Conservation (phyloP, 2,329 filamentous ascomycete species). For the Verticillium nonalfalfae region DNA sequence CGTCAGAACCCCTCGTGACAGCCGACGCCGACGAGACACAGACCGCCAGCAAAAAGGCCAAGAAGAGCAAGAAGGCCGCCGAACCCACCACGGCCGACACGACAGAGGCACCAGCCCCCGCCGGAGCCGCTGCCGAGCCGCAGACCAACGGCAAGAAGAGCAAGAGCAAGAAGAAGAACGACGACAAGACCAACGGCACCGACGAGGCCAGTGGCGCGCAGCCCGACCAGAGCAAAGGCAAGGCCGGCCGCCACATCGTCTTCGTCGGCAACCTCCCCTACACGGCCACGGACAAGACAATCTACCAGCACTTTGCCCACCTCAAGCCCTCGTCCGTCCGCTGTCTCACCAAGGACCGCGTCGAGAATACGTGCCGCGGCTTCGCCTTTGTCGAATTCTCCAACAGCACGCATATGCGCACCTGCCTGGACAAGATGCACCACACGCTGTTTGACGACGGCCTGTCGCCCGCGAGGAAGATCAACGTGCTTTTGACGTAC, state of each 20-base stretch:
- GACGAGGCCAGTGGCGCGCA: conserved; percentile 14
- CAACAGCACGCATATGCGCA: conserved; percentile 84
- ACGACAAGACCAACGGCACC: conserved; percentile 3
- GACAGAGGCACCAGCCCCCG: neutral
- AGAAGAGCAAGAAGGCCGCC: conserved; percentile 28
- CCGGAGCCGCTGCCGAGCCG: conserved; percentile 3
- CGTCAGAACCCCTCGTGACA: neutral
- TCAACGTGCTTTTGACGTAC: conserved; percentile 89
- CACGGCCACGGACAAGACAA: conserved; percentile 63
- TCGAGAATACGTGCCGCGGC: conserved; percentile 61
- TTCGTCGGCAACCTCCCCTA: conserved; percentile 88
- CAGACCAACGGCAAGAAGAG: conserved; percentile 3
- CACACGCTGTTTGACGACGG: conserved; percentile 68
- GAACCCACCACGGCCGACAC: conserved; percentile 13
- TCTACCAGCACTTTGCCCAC: conserved; percentile 71
- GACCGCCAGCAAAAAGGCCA: conserved; percentile 16
- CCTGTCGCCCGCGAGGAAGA: conserved; percentile 55
- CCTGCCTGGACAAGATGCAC: conserved; percentile 84
- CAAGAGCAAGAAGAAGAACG: conserved; percentile 7
- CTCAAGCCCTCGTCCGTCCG: conserved; percentile 66
- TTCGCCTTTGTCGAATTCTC: conserved; percentile 88
- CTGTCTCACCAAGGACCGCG: conserved; percentile 61
- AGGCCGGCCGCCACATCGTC: conserved; percentile 61
- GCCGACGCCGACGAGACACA: conserved; percentile 12
- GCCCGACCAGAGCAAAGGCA: conserved; percentile 10